Evolutionary conservation across 495 filamentous ascomycete species (phyloP), one percentile per base, ranked within the genome.

Genomic region (Penicillium canescens): DNA sequence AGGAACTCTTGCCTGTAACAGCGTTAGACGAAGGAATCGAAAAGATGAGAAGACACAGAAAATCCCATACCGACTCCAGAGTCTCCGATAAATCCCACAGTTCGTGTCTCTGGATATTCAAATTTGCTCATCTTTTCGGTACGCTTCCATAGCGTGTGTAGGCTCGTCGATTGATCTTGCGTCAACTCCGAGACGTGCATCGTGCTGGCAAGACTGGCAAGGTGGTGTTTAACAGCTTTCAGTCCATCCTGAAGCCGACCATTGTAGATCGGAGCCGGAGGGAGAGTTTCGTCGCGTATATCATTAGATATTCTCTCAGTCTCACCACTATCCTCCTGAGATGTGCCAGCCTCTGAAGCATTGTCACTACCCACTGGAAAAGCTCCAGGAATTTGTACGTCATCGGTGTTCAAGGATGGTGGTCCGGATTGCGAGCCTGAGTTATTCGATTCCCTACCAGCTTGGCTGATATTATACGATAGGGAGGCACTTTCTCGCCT

Each of bases 1-100:
- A 3, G 9, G 57, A 65, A 48, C 69, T 73, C 53, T 73, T 73
- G 0, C 69, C 69, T 67, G 31, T 14, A 2, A 3, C 7, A 24
- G 6, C 40, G 6, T 24, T 24, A 24, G 23, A 18, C 23, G 23
- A 24, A 24, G 23, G 6, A 24, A 24, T 6, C 4, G 35, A 46
- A 34, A 11, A 23, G 7, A 43, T 34, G 2, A 52, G 38, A 28
- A 46, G 23, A 45, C 33, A n/a, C 21, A 28, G 21, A 37, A 4
- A 45, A 53, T 53, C 50, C 57, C 52, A 41, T 38, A 46, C 37
- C 46, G 44, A 52, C 62, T 40, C 62, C 58, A 20, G 26, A 51
- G 47, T 52, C 56, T 40, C 58, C 59, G 31, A 59, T 56, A 23
- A 66, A 59, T 11, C 61, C 67, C 7, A 70, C 57, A 13, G 53